These are phyloP conservation scores for Xylaria digitata DNA, from an alignment of 2,329 filamentous ascomycete species.

Conservation along the genomic window DNA sequence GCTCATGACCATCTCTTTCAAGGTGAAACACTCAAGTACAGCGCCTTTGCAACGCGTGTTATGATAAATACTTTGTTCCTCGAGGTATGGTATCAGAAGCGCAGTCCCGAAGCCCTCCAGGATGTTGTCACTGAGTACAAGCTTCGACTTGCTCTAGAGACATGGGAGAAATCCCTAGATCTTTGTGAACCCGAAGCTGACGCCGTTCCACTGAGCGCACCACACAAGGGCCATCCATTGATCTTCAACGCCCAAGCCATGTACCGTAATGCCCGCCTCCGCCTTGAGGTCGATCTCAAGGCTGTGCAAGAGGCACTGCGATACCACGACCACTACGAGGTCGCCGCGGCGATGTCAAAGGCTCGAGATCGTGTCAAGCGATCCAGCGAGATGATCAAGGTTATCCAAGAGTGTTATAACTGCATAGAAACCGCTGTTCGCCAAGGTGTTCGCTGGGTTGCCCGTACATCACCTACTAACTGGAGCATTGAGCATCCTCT, in stretches of 20 bases:
- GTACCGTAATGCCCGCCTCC: conserved; percentile 91
- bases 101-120: conserved; percentile 95
- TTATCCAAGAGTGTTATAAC: conserved; percentile 97
- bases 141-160: conserved; percentile 92
- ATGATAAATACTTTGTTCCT: conserved; percentile 99
- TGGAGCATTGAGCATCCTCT: conserved; percentile 99
- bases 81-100: conserved; percentile 99
- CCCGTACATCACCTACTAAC: conserved; percentile 96
- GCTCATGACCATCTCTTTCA: conserved; percentile 97
- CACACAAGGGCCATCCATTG: conserved; percentile 94
- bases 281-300: conserved; percentile 95
- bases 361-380: conserved; percentile 94
- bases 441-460: conserved; percentile 96
- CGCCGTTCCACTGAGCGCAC: conserved; percentile 88
- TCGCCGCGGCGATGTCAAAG: conserved; percentile 95
- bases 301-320: conserved; percentile 94
- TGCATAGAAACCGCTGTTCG: conserved; percentile 96
- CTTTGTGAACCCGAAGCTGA: conserved; percentile 92
- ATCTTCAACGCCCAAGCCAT: conserved; percentile 99
- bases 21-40: conserved; percentile 89
- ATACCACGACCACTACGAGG: conserved; percentile 97
- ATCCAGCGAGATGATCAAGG: conserved; percentile 97
- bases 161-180: conserved; percentile 97
- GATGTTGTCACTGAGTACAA: conserved; percentile 99
- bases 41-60: conserved; percentile 94